Conservation (phyloP, 2,329 filamentous ascomycete genomes). For the Fulvia fulva region DNA sequence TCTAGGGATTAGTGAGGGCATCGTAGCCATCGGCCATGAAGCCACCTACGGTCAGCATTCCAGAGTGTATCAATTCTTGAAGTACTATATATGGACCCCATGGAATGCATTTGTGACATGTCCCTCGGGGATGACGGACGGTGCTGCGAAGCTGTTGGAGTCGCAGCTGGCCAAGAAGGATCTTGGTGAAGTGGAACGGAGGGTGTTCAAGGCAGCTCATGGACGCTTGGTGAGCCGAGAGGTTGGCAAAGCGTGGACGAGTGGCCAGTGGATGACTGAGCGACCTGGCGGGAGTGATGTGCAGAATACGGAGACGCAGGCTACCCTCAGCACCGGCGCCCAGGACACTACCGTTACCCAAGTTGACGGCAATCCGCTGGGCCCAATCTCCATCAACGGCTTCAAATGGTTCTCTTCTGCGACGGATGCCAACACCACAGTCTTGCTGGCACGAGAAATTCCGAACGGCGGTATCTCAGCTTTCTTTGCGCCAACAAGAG, state of each 20-base stretch:
- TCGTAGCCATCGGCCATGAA: conserved; percentile 60
- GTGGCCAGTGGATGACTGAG: conserved; percentile 76
- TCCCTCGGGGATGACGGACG: conserved; percentile 64
- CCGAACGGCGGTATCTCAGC: conserved; percentile 47
- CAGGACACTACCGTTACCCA: not conserved
- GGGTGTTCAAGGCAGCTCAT: conserved; percentile 35
- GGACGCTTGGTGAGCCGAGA: conserved; percentile 53
- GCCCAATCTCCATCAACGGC: conserved; percentile 55
- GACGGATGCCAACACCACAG: conserved; percentile 60
- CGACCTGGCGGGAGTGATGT: conserved; percentile 67
- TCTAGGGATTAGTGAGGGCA: conserved; percentile 56
- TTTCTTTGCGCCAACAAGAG: conserved; percentile 62
- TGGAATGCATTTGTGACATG: conserved; percentile 61
- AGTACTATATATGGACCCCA: conserved; percentile 56
- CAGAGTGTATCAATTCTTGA: conserved; percentile 58
- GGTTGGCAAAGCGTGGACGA: conserved; percentile 59
- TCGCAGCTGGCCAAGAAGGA: conserved; percentile 4
- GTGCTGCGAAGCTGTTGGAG: conserved; percentile 52
- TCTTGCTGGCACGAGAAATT: conserved; percentile 53
- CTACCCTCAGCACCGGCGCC: not conserved
- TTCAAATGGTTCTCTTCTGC: conserved; percentile 72
- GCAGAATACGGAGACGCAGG: conserved; percentile 60
- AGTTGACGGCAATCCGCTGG: conserved; percentile 18
- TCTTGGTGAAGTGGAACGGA: conserved; percentile 10
- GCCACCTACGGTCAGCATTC: conserved; percentile 48